Percentiles rank a stretch among this genome's conserved stretches.
Conservation (phyloP, 257 asterid species). For the Prunella vulgaris region DNA sequence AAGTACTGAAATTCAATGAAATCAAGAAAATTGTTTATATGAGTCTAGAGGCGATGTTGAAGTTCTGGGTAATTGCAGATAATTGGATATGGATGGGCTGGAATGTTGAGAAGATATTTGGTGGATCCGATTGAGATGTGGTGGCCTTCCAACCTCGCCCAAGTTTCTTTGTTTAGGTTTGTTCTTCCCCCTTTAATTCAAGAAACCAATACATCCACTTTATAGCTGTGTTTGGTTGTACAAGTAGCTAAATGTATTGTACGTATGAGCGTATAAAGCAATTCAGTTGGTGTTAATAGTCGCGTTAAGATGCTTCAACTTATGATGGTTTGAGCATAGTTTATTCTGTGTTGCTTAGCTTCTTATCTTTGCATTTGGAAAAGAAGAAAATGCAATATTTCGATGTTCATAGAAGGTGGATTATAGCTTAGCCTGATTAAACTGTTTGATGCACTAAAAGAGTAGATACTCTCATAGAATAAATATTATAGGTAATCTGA, state of each 20-base stretch:
- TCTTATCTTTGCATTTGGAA: slow-evolving; percentile 3
- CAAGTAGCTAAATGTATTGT: neutral
- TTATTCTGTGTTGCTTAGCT: neutral
- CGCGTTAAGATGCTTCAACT: neutral
- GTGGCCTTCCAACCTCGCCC: slow-evolving; percentile 99
- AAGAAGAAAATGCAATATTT: slow-evolving; percentile 2
- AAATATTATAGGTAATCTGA: slow-evolving; percentile 10
- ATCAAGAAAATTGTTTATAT: neutral
- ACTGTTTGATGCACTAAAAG: neutral
- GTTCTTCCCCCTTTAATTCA: neutral
- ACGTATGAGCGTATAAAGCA: neutral
- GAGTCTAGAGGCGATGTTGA: too few relatives aligned
- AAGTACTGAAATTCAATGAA: neutral
- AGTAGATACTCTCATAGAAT: slow-evolving; percentile 1
- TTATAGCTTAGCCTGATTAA: neutral
- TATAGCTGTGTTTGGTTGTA: neutral
- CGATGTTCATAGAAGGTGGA: neutral
- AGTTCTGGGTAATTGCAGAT: slow-evolving; percentile 39
- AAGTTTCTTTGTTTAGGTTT: slow-evolving; percentile 87
- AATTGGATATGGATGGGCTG: slow-evolving; percentile 99
- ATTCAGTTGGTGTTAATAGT: neutral
- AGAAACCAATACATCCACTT: neutral
- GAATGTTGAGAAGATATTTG: slow-evolving; percentile 81
- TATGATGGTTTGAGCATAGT: neutral
- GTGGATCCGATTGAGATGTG: slow-evolving; percentile 99